A percentile compares a stretch with the other conserved stretches of the same genome.
Evolutionary conservation across 768 basidiomycete species (phyloP).

Genomic region (Boletus rex-veris): DNA sequence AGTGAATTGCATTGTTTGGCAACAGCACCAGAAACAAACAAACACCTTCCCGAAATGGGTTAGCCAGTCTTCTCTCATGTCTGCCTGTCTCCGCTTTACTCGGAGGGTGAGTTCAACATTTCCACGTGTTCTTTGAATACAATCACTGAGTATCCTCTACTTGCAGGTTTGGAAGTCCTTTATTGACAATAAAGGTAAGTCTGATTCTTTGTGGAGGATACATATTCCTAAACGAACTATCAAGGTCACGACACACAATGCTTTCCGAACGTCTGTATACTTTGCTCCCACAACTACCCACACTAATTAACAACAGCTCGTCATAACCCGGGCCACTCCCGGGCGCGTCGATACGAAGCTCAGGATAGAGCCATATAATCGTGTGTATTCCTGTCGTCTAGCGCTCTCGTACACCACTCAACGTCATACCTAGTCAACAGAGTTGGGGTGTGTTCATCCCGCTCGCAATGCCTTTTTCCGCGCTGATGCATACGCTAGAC

Average conservation of each 20-base stretch:
- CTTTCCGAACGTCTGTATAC: conserved; percentile 63
- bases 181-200: conserved; percentile 64
- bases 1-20: conserved; percentile 26
- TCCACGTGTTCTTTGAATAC: background rate
- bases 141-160: background rate
- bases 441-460: conserved; percentile 57
- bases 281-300: background rate
- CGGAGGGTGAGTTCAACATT: conserved; percentile 41
- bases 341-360: conserved; percentile 68
- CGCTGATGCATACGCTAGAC: conserved; percentile 29
- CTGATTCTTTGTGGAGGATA: accelerated
- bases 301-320: conserved; percentile 43
- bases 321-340: conserved; percentile 62
- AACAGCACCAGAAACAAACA: conserved; percentile 31
- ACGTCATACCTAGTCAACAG: conserved; percentile 57
- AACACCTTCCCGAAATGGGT: conserved; percentile 12
- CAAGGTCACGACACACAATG: conserved; percentile 77
- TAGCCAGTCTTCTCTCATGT: conserved; percentile 34
- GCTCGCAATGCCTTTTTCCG: background rate
- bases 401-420: background rate
- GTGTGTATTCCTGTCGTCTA: conserved; percentile 38
- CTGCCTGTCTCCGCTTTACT: conserved; percentile 72
- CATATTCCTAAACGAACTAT: conserved; percentile 4
- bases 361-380: conserved; percentile 70
- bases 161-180: conserved; percentile 77